Evolutionary conservation across 2,329 filamentous ascomycete species (phyloP).

Genomic region (Gaeumannomyces tritici): DNA sequence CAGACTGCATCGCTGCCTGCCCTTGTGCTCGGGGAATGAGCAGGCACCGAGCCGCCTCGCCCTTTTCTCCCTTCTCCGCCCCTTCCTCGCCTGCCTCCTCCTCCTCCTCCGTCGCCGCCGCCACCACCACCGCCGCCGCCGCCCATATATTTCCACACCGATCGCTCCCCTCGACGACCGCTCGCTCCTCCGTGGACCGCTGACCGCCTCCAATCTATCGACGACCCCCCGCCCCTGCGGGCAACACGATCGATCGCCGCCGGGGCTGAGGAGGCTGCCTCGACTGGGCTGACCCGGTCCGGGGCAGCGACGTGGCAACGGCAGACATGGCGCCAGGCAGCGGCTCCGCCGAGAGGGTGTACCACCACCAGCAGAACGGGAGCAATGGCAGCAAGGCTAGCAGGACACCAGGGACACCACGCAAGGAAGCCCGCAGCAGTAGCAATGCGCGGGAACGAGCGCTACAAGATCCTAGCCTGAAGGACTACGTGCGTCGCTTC

Average conservation of each 20-base stretch:
- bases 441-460: slow-evolving; percentile 47
- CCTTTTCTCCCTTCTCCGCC: background rate
- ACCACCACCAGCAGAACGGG: slow-evolving; percentile 5
- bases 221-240: background rate
- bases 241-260: background rate
- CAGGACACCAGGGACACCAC: slow-evolving; percentile 11
- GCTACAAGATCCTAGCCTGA: slow-evolving; percentile 67
- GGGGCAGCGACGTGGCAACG: background rate
- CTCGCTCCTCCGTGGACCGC: background rate
- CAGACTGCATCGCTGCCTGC: background rate
- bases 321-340: slow-evolving; percentile 6
- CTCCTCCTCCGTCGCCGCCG: too few relatives aligned
- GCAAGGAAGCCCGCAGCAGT: slow-evolving; percentile 7
- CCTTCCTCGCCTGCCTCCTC: background rate
- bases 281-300: slow-evolving; percentile 1
- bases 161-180: background rate
- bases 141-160: background rate
- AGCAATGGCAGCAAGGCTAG: slow-evolving; percentile 1
- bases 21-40: background rate
- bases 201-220: background rate
- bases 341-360: slow-evolving; percentile 7
- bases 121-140: too few relatives aligned
- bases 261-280: background rate
- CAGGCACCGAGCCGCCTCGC: background rate
- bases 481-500: slow-evolving; percentile 60